These are phyloP conservation scores for Anethum foeniculum DNA, from an alignment of 140 eudicot species.

Conservation along the genomic window DNA sequence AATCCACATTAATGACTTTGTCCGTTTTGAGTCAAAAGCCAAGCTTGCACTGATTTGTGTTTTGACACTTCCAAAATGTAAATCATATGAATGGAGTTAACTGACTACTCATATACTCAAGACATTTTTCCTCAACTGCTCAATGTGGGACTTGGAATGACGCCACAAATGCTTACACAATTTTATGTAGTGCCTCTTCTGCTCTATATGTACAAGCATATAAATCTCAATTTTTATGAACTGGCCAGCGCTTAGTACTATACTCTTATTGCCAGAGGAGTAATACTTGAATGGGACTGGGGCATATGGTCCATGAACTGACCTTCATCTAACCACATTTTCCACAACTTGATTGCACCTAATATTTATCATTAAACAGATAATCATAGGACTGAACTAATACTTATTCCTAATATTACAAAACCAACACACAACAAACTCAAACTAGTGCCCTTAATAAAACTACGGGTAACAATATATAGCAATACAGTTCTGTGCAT, in stretches of 20 bases:
- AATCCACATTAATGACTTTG: too few relatives aligned
- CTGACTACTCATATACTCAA: too few relatives aligned
- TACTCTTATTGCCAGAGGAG: background rate
- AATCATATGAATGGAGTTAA: too few relatives aligned
- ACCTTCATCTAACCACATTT: background rate
- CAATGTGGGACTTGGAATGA: too few relatives aligned
- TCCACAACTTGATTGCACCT: background rate
- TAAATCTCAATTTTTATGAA: background rate
- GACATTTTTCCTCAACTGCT: too few relatives aligned
- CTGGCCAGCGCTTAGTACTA: background rate
- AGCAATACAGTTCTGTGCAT: background rate
- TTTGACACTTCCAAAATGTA: too few relatives aligned
- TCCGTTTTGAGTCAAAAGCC: too few relatives aligned
- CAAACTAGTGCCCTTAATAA: background rate
- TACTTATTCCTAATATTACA: background rate
- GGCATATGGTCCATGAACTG: constrained; percentile 5
- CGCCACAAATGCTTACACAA: background rate
- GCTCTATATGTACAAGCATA: background rate
- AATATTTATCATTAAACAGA: background rate
- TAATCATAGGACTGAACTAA: background rate
- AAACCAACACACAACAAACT: background rate
- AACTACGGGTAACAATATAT: background rate
- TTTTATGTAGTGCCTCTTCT: background rate
- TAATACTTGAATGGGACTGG: background rate
- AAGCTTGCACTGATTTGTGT: too few relatives aligned